Evolutionary conservation across 1,139 yeast genomes (phyloP).

Genomic region (Kurtzmaniella quercitrusa): DNA sequence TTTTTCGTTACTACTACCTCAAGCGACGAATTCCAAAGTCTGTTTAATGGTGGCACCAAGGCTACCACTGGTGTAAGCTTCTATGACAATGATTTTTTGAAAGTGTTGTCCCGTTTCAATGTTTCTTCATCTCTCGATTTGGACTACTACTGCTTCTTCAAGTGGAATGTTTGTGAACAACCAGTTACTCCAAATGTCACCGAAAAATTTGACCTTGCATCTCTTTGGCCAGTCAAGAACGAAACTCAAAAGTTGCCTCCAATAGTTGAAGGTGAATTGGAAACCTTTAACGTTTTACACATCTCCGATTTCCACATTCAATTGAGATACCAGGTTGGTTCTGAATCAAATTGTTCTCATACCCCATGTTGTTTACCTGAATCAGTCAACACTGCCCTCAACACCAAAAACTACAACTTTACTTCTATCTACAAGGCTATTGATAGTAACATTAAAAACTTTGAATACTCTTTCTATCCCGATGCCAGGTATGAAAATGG

Average conservation of each 20-base stretch:
- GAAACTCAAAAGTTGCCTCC: constrained; percentile 22
- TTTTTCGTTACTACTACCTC: constrained; percentile 37
- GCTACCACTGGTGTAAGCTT: constrained; percentile 27
- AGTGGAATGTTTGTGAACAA: constrained; percentile 22
- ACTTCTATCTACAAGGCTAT: constrained; percentile 19
- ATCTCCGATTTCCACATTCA: constrained; percentile 63
- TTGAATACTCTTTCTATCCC: constrained; percentile 24
- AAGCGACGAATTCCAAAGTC: constrained; percentile 15
- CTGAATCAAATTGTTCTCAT: constrained; percentile 57
- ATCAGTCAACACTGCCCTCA: constrained; percentile 27
- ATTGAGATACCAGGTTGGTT: constrained; percentile 50
- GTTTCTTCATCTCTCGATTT: constrained; percentile 33
- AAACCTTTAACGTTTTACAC: constrained; percentile 57
- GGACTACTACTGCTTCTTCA: constrained; percentile 31
- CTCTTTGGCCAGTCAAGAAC: constrained; percentile 32
- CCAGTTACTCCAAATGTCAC: constrained; percentile 28
- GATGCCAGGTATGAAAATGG: constrained; percentile 32
- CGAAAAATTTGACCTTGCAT: constrained; percentile 19
- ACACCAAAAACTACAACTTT: constrained; percentile 28
- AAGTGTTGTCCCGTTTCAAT: constrained; percentile 33
- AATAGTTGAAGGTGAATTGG: constrained; percentile 16
- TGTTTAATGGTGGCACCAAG: constrained; percentile 10
- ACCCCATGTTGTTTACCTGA: constrained; percentile 48
- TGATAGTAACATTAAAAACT: constrained; percentile 14
- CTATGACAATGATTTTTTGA: constrained; percentile 38